These are phyloP conservation scores for Suillus fuscotomentosus DNA, from an alignment of 768 basidiomycete species.

Conservation along the genomic window DNA sequence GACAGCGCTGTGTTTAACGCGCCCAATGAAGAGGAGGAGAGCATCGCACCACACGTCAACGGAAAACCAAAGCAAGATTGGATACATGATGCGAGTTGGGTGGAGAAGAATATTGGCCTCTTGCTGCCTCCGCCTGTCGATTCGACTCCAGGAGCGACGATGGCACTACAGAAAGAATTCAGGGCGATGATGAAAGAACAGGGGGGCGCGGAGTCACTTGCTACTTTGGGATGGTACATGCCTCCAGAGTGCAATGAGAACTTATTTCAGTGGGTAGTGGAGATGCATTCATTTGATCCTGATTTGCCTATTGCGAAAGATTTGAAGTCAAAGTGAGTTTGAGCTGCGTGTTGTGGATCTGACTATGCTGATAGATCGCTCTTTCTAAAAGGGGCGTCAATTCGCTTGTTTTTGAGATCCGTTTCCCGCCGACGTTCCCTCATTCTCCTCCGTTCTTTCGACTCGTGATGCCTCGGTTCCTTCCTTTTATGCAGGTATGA, in stretches of 20 bases:
- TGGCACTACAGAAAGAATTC: constrained; percentile 61
- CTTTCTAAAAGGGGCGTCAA: constrained; percentile 44
- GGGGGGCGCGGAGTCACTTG: constrained; percentile 39
- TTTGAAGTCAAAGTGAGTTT: constrained; percentile 45
- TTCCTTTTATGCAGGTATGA: constrained; percentile 55
- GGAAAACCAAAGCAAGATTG: constrained; percentile 41
- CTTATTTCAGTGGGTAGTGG: constrained; percentile 71
- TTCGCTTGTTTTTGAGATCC: constrained; percentile 70
- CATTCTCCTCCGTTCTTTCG: constrained; percentile 75
- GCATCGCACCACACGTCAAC: not conserved
- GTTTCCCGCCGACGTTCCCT: constrained; percentile 66
- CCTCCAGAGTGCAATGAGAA: constrained; percentile 67
- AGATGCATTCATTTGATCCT: constrained; percentile 68
- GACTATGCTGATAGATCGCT: not conserved
- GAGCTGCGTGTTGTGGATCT: not conserved
- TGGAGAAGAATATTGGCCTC: constrained; percentile 39
- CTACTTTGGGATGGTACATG: constrained; percentile 64
- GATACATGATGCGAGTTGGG: constrained; percentile 53
- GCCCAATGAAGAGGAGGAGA: constrained; percentile 1
- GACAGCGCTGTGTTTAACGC: constrained; percentile 46
- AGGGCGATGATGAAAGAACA: constrained; percentile 62
- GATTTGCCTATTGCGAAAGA: constrained; percentile 61
- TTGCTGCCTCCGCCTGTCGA: constrained; percentile 62
- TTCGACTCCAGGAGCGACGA: constrained; percentile 51
- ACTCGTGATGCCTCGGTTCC: constrained; percentile 69